phyloP scores from a whole-genome alignment of 108 stramenopile genomes.

The Nitzschia sp. region DNA sequence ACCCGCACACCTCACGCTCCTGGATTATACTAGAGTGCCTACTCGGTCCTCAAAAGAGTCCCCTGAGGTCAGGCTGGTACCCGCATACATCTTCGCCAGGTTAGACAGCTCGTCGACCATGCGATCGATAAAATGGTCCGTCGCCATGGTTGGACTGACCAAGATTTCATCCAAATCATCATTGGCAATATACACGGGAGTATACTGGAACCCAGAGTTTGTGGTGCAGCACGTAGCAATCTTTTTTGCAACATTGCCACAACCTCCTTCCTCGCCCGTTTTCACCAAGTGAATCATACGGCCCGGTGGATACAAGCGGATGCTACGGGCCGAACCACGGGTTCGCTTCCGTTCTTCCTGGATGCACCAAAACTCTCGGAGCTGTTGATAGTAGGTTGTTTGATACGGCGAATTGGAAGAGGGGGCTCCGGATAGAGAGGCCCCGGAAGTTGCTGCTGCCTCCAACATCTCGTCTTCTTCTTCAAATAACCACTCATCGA shows the following conservation, averaged over 20 bases:
- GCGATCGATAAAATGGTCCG: constrained; percentile 90
- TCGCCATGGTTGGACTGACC: constrained; percentile 84
- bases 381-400: constrained; percentile 67
- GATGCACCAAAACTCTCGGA: constrained; percentile 63
- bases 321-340: constrained; percentile 54
- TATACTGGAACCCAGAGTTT: constrained; percentile 77
- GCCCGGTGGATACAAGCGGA: constrained; percentile 80
- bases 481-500: constrained; percentile 37
- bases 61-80: no score
- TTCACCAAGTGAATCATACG: constrained; percentile 83
- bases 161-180: constrained; percentile 89
- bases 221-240: constrained; percentile 75
- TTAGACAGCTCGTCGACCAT: constrained; percentile 64
- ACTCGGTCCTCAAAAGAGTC: no score
- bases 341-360: constrained; percentile 61
- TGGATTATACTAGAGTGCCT: no score
- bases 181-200: constrained; percentile 76
- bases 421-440: background rate
- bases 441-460: background rate
- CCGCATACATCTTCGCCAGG: constrained; percentile 32
- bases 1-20: no score
- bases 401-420: constrained; percentile 16
- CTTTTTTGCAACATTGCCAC: constrained; percentile 43
- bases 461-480: background rate
- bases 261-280: constrained; percentile 68